Evolutionary conservation across 2,329 filamentous ascomycete species (phyloP).

Genomic region (Clonostachys rosea): DNA sequence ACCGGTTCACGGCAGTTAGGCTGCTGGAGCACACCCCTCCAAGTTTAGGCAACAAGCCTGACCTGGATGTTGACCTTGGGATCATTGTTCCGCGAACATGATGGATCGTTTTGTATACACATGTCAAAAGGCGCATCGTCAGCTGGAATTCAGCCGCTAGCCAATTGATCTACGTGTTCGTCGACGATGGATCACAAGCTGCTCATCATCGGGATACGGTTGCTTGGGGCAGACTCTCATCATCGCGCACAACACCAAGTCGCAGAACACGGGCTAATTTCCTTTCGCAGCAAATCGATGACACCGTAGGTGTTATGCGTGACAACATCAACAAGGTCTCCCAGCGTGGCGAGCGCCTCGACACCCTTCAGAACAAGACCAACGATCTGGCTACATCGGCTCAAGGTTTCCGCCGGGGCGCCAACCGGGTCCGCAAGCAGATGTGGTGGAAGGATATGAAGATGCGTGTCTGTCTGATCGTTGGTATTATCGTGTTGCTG

Average conservation of each 20-base stretch:
- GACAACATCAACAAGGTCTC: conserved; percentile 97
- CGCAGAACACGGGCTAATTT: no score
- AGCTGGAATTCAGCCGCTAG: no score
- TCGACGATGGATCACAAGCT: no score
- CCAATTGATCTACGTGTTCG: no score
- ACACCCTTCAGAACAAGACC: conserved; percentile 89
- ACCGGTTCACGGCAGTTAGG: background rate
- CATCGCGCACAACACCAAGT: no score
- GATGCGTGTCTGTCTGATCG: conserved; percentile 96
- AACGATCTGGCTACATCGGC: conserved; percentile 90
- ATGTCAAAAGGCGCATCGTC: no score
- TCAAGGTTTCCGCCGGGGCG: conserved; percentile 91
- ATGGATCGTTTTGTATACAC: no score
- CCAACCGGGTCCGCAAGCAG: conserved; percentile 92
- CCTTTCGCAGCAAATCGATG: conserved; percentile 80
- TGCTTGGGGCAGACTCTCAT: no score
- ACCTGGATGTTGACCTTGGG: background rate
- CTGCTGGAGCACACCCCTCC: background rate
- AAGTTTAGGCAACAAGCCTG: background rate
- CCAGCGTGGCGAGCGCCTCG: conserved; percentile 84
- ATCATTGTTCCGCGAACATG: background rate
- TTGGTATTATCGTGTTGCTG: conserved; percentile 86
- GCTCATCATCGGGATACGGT: no score
- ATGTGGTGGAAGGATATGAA: conserved; percentile 99
- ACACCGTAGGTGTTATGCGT: conserved; percentile 91